These are phyloP conservation scores for Eucalyptus sp. DNA, from an alignment of 345 rosid genomes.

Conservation along the genomic window DNA sequence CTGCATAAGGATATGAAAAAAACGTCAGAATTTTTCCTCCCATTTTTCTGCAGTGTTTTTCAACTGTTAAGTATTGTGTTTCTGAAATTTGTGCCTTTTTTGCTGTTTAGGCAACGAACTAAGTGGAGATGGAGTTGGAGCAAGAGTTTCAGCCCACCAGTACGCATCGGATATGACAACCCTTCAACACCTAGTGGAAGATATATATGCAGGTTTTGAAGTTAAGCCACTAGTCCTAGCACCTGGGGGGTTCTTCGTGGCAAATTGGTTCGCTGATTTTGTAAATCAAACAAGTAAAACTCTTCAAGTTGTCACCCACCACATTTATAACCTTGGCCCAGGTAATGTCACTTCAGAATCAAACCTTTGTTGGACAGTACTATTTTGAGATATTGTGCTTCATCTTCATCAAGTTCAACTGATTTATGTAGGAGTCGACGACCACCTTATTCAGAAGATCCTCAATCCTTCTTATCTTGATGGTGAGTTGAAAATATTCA, in stretches of 20 bases:
- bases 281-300: slow-evolving; percentile 14
- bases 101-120: slow-evolving; percentile 33
- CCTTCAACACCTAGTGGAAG: slow-evolving; percentile 11
- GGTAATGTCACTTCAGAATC: slow-evolving; percentile 4
- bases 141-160: slow-evolving; percentile 22
- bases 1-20: neutral
- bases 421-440: slow-evolving; percentile 19
- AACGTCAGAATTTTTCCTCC: neutral
- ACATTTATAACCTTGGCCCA: slow-evolving; percentile 54
- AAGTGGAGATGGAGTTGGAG: slow-evolving; percentile 30
- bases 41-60: neutral
- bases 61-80: neutral
- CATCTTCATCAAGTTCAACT: neutral
- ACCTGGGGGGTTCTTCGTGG: slow-evolving; percentile 39
- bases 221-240: slow-evolving; percentile 29
- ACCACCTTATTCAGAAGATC: slow-evolving; percentile 31
- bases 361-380: neutral
- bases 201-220: slow-evolving; percentile 9
- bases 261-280: slow-evolving; percentile 20
- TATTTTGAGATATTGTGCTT: neutral
- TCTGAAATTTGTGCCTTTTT: neutral
- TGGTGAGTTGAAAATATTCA: slow-evolving; percentile 3
- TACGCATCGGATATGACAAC: slow-evolving; percentile 18
- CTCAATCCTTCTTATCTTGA: slow-evolving; percentile 33
- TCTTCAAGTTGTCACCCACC: slow-evolving; percentile 45